A percentile compares a stretch with the other conserved stretches of the same genome.
phyloP scores from a whole-genome alignment of 352 stramenopile species.

The Phytophthora sp. region DNA sequence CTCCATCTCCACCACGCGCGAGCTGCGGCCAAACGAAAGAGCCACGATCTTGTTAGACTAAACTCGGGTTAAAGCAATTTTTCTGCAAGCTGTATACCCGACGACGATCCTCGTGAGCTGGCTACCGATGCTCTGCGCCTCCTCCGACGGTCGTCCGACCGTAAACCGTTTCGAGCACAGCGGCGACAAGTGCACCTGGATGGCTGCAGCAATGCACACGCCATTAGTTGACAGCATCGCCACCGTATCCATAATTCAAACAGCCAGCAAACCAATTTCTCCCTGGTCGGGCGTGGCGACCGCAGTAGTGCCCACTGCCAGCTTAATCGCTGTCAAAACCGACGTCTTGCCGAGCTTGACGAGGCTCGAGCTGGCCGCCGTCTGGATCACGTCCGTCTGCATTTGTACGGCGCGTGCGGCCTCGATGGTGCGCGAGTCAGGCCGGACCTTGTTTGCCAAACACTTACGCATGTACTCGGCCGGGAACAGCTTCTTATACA shows the following conservation, averaged over 20 bases:
- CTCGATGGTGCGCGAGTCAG: slow-evolving; percentile 61
- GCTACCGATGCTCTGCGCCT: slow-evolving; percentile 79
- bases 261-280: slow-evolving; percentile 56
- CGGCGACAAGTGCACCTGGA: slow-evolving; percentile 84
- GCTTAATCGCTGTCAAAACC: slow-evolving; percentile 72
- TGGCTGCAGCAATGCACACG: slow-evolving; percentile 38
- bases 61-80: not conserved
- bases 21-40: slow-evolving; percentile 33
- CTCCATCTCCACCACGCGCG: slow-evolving; percentile 82
- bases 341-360: slow-evolving; percentile 81
- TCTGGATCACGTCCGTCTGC: slow-evolving; percentile 71
- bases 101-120: slow-evolving; percentile 77
- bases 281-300: slow-evolving; percentile 77
- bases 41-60: not conserved
- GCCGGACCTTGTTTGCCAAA: slow-evolving; percentile 60
- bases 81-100: slow-evolving; percentile 40
- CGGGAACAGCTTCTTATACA: slow-evolving; percentile 84
- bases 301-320: slow-evolving; percentile 74
- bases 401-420: slow-evolving; percentile 59
- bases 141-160: slow-evolving; percentile 73
- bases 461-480: slow-evolving; percentile 72
- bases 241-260: not conserved
- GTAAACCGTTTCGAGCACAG: slow-evolving; percentile 79
- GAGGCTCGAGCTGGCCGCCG: slow-evolving; percentile 70
- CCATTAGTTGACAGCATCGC: slow-evolving; percentile 3